Conservation (phyloP, 164 flowering plant genomes). For the Dillenia turbinata region DNA sequence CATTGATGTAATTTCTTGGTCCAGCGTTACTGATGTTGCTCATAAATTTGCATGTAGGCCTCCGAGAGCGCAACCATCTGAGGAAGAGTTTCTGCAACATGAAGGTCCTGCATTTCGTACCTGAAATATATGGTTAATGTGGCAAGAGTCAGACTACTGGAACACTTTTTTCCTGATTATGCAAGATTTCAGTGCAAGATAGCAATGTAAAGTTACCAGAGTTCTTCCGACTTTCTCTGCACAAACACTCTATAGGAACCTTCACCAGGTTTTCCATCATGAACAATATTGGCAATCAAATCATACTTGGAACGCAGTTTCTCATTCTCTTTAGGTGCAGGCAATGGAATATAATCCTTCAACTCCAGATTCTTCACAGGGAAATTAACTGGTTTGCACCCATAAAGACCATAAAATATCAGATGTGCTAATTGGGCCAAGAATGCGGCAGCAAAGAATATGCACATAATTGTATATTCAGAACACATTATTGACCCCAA, state of each 20-base stretch:
- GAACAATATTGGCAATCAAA: constrained; percentile 92
- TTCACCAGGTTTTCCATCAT: constrained; percentile 96
- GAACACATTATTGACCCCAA: neutral
- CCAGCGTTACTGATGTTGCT: constrained; percentile 63
- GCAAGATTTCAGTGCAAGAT: neutral
- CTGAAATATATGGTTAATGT: constrained; percentile 27
- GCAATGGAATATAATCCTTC: constrained; percentile 93
- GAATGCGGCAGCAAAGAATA: neutral
- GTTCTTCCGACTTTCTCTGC: constrained; percentile 94
- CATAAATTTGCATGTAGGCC: constrained; percentile 97
- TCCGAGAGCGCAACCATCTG: constrained; percentile 99
- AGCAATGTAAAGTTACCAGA: constrained; percentile 51
- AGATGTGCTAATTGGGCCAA: neutral
- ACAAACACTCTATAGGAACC: constrained; percentile 93
- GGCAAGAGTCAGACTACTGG: neutral
- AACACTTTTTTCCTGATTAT: too few relatives aligned
- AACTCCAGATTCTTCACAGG: constrained; percentile 96
- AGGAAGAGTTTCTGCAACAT: constrained; percentile 94
- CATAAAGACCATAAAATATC: constrained; percentile 1
- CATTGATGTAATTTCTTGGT: neutral
- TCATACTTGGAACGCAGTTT: constrained; percentile 81
- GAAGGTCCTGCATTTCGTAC: constrained; percentile 99
- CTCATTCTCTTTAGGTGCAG: constrained; percentile 53
- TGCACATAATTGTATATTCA: neutral
- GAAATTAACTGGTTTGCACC: constrained; percentile 67